Evolutionary conservation across 2,329 filamentous ascomycete genomes (phyloP), one percentile per base, ranked within the genome.

Genomic region (Xylaria sp.): DNA sequence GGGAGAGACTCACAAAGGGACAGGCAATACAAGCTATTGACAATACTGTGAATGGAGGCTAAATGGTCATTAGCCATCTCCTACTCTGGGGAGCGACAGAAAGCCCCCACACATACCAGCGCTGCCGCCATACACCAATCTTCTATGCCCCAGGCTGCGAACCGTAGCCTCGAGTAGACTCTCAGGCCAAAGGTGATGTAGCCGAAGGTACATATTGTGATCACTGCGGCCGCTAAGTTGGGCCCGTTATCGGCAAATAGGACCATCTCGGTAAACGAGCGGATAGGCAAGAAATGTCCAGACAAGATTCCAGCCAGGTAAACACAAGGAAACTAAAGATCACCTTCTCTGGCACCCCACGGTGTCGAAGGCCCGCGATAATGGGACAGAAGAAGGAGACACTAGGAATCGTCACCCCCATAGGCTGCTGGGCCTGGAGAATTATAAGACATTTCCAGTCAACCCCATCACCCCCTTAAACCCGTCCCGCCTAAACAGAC

Each of bases 121-220:
- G 60, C 50, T 11, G 50, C 56, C 3, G 56, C 47, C 60, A 63
- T 63, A 9, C 50, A 43, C 45, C 47, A 55, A 22, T 63, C 60
- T 37, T 63, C 58, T 11, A 53, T 40, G 9, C 58, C 57, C 58
- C 60, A 61, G n/a, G 48, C 48, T 9, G 40, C 18, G 24, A 51
- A 52, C 9, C 41, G 50, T 7, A 61, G 24, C 26, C 56, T 51
- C 7, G 46, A 54, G 16, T 56, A 60, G 2, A 56, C 49, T n/a
- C 59, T 45, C 19, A 62, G 38, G 7, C 46, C 51, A 22, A 41
- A 58, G 18, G 46, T 56, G 1, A 60, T 17, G 41, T 52, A 58
- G 8, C 34, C 52, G 43, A 62, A 42, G 9, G 56, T 8, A 17
- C 51, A 48, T 7, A 60, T 45, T 5, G 54, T 56, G 42, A 62